Evolutionary conservation across 805 yeast genomes (phyloP).

Genomic region (Nakazawaea ambrosiae): DNA sequence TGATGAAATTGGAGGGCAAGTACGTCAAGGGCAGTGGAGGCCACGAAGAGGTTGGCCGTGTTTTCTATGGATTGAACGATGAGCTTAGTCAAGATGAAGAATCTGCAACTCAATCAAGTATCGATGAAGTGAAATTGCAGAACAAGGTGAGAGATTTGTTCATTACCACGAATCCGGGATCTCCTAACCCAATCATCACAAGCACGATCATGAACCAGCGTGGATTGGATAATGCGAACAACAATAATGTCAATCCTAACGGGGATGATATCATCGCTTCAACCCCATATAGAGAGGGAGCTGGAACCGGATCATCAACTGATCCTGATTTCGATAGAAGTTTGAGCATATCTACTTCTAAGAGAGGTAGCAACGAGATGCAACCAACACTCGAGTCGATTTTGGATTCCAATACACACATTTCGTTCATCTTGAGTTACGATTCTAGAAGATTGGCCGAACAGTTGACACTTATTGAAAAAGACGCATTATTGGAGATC

Average conservation of each 20-base stretch:
- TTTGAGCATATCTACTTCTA: not conserved
- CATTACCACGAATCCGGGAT: slow-evolving; percentile 17
- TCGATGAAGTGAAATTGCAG: slow-evolving; percentile 25
- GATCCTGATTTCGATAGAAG: not conserved
- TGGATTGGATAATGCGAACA: not conserved
- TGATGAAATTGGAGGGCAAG: slow-evolving; percentile 74
- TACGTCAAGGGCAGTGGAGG: slow-evolving; percentile 16
- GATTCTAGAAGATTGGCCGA: slow-evolving; percentile 62
- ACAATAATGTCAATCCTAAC: not conserved
- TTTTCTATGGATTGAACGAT: slow-evolving; percentile 21
- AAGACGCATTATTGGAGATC: slow-evolving; percentile 73
- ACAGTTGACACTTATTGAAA: slow-evolving; percentile 82
- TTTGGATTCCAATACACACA: slow-evolving; percentile 49
- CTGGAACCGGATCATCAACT: too few species aligned
- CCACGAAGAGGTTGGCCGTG: slow-evolving; percentile 9
- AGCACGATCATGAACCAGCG: not conserved
- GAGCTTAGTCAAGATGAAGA: slow-evolving; percentile 13
- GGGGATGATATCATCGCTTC: not conserved
- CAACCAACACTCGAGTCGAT: slow-evolving; percentile 27
- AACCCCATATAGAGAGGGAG: not conserved
- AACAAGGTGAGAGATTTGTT: slow-evolving; percentile 26
- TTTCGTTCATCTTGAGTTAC: slow-evolving; percentile 75
- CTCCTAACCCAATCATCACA: slow-evolving; percentile 11
- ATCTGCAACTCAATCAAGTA: slow-evolving; percentile 8
- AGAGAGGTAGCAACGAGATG: slow-evolving; percentile 15